phyloP scores from a whole-genome alignment of 2,329 filamentous ascomycete species.

The Apiospora malaysiana region DNA sequence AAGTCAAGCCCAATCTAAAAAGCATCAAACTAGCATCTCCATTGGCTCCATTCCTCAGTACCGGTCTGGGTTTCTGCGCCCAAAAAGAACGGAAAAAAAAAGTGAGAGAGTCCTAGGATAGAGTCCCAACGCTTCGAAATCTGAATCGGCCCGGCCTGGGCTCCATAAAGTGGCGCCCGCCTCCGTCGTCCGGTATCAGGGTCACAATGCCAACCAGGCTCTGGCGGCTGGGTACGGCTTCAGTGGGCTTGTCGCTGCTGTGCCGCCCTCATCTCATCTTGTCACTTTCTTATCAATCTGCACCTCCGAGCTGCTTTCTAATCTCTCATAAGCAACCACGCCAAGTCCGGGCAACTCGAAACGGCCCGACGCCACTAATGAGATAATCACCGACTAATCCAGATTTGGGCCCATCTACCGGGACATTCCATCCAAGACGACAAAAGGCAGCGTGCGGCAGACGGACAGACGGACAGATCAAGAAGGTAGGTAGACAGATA shows the following conservation, averaged over 20 bases:
- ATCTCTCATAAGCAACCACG: conserved; percentile 1
- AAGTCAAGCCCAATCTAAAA: not conserved
- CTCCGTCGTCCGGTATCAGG: conserved; percentile 4
- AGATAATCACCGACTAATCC: not conserved
- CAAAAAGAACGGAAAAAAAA: too few species aligned
- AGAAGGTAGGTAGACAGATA: too few species aligned
- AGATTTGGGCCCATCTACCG: not conserved
- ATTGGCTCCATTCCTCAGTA: not conserved
- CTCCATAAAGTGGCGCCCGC: not conserved
- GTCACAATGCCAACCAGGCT: not conserved
- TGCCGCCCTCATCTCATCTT: not conserved
- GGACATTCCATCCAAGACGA: not conserved
- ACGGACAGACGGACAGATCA: too few species aligned
- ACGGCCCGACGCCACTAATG: conserved; percentile 4
- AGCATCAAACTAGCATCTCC: not conserved
- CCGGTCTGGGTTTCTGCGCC: too few species aligned
- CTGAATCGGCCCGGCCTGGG: conserved; percentile 12
- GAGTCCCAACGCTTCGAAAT: not conserved
- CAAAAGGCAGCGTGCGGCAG: not conserved
- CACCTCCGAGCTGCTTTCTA: not conserved
- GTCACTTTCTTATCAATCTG: conserved; percentile 4
- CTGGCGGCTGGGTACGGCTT: not conserved
- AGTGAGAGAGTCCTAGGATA: too few species aligned
- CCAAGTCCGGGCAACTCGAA: not conserved
- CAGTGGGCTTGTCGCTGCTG: not conserved